Percentiles rank a stretch among this genome's conserved stretches.
Evolutionary conservation across 352 stramenopile species (phyloP).

Genomic region (Phytophthora sansomeana): DNA sequence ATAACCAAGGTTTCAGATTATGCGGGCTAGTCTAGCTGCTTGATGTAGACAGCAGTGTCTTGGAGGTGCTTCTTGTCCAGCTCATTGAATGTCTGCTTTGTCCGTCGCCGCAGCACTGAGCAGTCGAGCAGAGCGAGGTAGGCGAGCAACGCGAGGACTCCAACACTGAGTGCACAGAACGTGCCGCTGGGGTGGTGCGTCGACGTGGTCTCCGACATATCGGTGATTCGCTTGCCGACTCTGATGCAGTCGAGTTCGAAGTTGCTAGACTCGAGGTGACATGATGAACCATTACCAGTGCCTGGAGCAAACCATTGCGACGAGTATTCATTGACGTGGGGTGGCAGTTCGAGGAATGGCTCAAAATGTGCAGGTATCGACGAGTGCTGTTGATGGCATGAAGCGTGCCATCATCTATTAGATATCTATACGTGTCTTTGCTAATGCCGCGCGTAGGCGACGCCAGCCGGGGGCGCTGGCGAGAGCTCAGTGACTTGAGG

Average conservation of each 20-base stretch:
- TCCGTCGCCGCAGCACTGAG: background rate
- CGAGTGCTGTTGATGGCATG: constrained; percentile 8
- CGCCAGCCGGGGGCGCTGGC: constrained; percentile 13
- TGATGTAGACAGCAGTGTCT: constrained; percentile 8
- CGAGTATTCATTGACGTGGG: too few species aligned
- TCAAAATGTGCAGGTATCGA: background rate
- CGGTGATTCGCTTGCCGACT: background rate
- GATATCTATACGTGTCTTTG: constrained; percentile 3
- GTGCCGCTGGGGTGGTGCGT: background rate
- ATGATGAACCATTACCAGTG: background rate
- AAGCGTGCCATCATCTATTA: constrained; percentile 8
- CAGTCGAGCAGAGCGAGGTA: constrained; percentile 3
- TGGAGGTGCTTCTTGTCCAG: constrained; percentile 4
- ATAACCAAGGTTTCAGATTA: constrained; percentile 34
- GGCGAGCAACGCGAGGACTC: background rate
- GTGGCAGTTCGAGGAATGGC: background rate
- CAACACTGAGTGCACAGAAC: background rate
- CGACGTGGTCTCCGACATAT: background rate
- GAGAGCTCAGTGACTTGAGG: constrained; percentile 18
- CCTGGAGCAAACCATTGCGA: too few species aligned
- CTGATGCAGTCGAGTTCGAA: background rate
- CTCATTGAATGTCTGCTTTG: background rate
- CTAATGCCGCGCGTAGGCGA: constrained; percentile 33
- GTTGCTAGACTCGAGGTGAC: background rate
- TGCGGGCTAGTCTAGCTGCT: background rate